Percentiles rank a stretch among this genome's conserved stretches.
Conservation (phyloP, 208 protist genomes). For the Tritrichomonas foetus region DNA sequence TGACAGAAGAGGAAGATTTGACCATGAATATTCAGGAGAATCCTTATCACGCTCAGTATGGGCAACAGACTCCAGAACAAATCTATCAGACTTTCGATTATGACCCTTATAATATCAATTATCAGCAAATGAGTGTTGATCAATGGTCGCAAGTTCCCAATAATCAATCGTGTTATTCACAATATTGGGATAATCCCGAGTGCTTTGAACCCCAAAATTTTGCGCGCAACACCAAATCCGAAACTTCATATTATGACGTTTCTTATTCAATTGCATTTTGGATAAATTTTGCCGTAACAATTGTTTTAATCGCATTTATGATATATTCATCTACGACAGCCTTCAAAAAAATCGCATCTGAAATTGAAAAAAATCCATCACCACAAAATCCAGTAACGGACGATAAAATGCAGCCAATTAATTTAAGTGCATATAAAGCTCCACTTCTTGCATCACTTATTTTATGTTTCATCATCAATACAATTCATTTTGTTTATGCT, state of each 20-base stretch:
- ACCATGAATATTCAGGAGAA: too few relatives aligned
- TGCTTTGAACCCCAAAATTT: background rate
- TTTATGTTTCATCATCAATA: background rate
- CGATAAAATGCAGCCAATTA: background rate
- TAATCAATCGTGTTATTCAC: background rate
- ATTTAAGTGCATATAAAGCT: background rate
- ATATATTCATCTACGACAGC: too few relatives aligned
- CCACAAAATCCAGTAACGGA: too few relatives aligned
- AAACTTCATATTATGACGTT: background rate
- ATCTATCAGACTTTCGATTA: too few relatives aligned
- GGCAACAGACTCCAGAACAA: too few relatives aligned
- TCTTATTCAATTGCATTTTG: background rate
- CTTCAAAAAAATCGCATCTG: too few relatives aligned
- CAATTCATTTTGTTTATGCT: background rate
- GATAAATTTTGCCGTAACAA: background rate
- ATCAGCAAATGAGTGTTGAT: background rate
- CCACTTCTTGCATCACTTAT: background rate
- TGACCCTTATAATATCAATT: too few relatives aligned
- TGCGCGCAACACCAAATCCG: background rate
- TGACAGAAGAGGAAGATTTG: too few relatives aligned
- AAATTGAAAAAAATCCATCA: too few relatives aligned
- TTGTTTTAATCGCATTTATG: background rate
- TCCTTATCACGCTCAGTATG: too few relatives aligned
- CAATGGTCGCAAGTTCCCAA: background rate
- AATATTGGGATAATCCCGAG: background rate